Conservation (phyloP, 2,329 filamentous ascomycete genomes). For the Alternaria arborescens region DNA sequence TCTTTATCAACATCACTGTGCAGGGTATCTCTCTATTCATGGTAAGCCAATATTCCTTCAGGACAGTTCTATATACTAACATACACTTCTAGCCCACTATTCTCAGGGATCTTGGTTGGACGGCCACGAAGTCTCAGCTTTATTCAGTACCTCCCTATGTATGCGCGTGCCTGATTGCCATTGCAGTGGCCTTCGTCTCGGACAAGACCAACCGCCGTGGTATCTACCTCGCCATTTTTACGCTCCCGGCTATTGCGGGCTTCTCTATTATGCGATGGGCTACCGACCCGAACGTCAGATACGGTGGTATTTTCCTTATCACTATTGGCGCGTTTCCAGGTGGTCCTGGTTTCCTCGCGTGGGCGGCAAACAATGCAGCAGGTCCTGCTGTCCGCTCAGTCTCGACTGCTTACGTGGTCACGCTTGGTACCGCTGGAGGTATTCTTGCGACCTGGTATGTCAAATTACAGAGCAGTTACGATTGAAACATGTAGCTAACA, state of each 20-base stretch:
- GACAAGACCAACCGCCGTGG: conserved; percentile 51
- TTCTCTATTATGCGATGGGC: conserved; percentile 65
- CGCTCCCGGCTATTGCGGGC: conserved; percentile 57
- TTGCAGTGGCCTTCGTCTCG: conserved; percentile 47
- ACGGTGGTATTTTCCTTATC: conserved; percentile 65
- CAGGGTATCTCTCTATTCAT: conserved; percentile 56
- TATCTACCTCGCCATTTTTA: conserved; percentile 49
- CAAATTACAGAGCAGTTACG: no score
- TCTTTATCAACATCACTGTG: conserved; percentile 68
- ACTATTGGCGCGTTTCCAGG: conserved; percentile 66
- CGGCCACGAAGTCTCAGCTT: conserved; percentile 49
- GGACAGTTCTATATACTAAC: background rate
- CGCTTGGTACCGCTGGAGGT: conserved; percentile 70
- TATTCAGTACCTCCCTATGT: conserved; percentile 53
- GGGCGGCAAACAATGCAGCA: conserved; percentile 67
- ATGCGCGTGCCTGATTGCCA: conserved; percentile 48
- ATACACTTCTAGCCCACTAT: conserved; percentile 45
- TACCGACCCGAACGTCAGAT: conserved; percentile 63
- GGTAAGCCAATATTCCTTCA: conserved; percentile 30
- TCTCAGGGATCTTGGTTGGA: conserved; percentile 50
- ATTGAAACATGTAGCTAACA: conserved; percentile 60
- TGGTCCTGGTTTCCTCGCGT: conserved; percentile 66
- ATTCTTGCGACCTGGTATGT: conserved; percentile 63
- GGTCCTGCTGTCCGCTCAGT: conserved; percentile 66
- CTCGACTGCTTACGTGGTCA: conserved; percentile 67